phyloP scores from a whole-genome alignment of 2,329 filamentous ascomycete genomes.

The Thielaviopsis ethacetica region DNA sequence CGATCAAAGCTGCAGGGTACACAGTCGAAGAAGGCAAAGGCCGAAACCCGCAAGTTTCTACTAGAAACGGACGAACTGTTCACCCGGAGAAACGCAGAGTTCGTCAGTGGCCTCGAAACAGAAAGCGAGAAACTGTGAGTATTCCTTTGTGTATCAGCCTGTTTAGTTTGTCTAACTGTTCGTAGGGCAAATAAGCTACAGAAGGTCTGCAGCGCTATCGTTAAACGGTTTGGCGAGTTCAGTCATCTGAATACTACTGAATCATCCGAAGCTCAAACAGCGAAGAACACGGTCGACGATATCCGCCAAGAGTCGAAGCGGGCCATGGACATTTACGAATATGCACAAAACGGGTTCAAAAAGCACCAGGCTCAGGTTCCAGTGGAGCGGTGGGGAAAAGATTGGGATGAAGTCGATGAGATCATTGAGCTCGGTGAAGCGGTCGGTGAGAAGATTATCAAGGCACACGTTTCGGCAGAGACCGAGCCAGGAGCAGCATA shows the following conservation, averaged over 20 bases:
- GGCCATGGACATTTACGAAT: conserved; percentile 5
- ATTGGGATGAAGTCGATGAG: conserved; percentile 11
- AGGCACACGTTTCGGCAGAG: conserved; percentile 8
- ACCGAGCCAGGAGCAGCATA: conserved; percentile 8
- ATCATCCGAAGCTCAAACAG: not conserved
- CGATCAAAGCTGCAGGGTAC: conserved; percentile 2
- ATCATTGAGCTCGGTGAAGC: conserved; percentile 9
- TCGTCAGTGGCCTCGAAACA: conserved; percentile 2
- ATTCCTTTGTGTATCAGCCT: not conserved
- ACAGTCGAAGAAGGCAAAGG: conserved; percentile 4
- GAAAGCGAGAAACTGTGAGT: conserved; percentile 9
- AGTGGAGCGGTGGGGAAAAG: conserved; percentile 3
- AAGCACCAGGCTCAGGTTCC: not conserved
- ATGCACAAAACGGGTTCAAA: conserved; percentile 5
- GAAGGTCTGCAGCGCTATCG: not conserved
- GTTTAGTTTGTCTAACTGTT: not conserved
- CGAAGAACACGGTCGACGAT: not conserved
- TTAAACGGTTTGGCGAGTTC: not conserved
- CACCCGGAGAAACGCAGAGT: not conserved
- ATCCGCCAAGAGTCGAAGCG: not conserved
- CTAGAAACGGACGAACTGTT: conserved; percentile 4
- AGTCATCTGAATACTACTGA: not conserved
- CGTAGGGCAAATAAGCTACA: conserved; percentile 4
- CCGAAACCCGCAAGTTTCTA: not conserved
- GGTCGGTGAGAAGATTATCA: conserved; percentile 11